Base-by-base conservation (phyloP, 1,139 yeast genomes). In the Sugiyamaella pinicola region DNA sequence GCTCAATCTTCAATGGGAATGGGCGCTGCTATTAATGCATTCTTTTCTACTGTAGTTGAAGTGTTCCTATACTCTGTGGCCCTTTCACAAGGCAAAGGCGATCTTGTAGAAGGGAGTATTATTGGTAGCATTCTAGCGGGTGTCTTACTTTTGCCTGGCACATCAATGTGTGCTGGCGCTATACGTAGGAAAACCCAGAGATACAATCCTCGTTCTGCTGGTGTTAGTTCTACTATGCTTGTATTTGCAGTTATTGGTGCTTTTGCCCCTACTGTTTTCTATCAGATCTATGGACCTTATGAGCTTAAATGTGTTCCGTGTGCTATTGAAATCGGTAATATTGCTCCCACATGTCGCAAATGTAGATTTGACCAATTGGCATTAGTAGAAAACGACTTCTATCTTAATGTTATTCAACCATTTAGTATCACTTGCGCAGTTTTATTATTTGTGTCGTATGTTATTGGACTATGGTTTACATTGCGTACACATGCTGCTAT, bases 1-100 rank as follows among this genome's bases (percentile, higher is more conserved):
- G 98, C 99, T 0, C 99, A 95, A 72, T 89, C 97, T 0, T 91
- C 98, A 0, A 93, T 93, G 98, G 97, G 98, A n/a, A 84, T 93
- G 60, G 99, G 99, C 74, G 99, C 99, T 1, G 96, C 91, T 0
- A 90, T 93, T 62, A 93, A 93, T 69, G 99, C 99, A 0, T 91
- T 95, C 64, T 93, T 93, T 76, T 91, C 99, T 1, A 91, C 99
- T 0, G 80, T 95, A 50, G 98, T 93, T 12, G 99, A 93, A 67
- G 88, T 93, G 22, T 93, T 85, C 68, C 74, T 93, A 49, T 93
- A 93, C 67, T 86, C 96, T 68, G 96, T 93, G 19, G 99, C 99
- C 0, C 74, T 93, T 58, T 77, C 81, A 53, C 96, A 90, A 67
- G 80, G 84, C 1, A 93, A 95, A 66, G 96, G 96, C 2, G 82